Evolutionary conservation across 2,329 filamentous ascomycete species (phyloP).

Genomic region (Fusarium sp.): DNA sequence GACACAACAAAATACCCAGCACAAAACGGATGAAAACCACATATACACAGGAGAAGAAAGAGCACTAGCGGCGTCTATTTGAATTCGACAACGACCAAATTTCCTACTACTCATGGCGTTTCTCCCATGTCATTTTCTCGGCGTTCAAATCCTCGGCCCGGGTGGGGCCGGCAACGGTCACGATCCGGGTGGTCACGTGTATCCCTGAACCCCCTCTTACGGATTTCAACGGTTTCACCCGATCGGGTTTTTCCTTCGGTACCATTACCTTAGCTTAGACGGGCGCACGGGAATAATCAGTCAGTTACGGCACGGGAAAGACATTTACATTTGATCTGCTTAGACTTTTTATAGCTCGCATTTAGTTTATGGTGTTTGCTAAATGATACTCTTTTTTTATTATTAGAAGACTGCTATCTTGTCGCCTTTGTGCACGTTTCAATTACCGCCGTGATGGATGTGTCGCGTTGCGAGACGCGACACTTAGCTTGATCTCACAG

Average conservation of each 20-base stretch:
- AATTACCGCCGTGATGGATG: neutral
- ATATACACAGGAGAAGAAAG: neutral
- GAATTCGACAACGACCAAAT: neutral
- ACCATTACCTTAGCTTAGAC: neutral
- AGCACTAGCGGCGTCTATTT: neutral
- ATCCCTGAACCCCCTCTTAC: neutral
- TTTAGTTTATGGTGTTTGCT: constrained; percentile 19
- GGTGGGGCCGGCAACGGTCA: constrained; percentile 30
- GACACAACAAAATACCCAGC: neutral
- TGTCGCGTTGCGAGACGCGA: neutral
- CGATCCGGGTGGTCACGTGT: constrained; percentile 32
- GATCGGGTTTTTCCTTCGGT: neutral
- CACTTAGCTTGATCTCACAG: neutral
- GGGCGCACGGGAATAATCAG: neutral
- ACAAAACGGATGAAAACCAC: neutral
- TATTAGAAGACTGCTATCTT: neutral
- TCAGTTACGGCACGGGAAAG: neutral
- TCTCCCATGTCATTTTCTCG: constrained; percentile 16
- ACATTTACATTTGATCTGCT: constrained; percentile 10
- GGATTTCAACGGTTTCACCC: constrained; percentile 16
- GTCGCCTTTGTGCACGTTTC: neutral
- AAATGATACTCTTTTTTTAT: constrained; percentile 14
- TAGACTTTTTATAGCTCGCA: constrained; percentile 25
- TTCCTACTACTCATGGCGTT: constrained; percentile 18
- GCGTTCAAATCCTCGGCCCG: constrained; percentile 26